phyloP scores from a whole-genome alignment of 2,329 filamentous ascomycete genomes.

The Lomentospora prolificans region DNA sequence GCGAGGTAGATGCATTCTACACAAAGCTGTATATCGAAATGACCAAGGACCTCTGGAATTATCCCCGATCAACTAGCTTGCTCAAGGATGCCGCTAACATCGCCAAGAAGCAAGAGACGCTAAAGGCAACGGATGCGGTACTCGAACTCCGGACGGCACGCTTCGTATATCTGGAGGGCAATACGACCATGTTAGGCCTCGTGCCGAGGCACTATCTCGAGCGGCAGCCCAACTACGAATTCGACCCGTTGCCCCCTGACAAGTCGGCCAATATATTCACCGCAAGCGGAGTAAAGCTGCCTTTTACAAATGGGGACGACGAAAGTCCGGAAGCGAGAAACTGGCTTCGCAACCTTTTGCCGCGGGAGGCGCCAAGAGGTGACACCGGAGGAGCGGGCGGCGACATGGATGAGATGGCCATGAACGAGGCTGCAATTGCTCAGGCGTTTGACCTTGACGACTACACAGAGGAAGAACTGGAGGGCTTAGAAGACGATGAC shows the following conservation, averaged over 20 bases:
- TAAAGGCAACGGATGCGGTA: constrained; percentile 22
- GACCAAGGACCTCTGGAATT: constrained; percentile 80
- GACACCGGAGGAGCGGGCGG: background rate
- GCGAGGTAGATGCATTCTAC: constrained; percentile 54
- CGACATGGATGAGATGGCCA: background rate
- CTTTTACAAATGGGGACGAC: constrained; percentile 24
- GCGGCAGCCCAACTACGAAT: constrained; percentile 59
- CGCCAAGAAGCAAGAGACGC: background rate
- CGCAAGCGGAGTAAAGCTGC: constrained; percentile 28
- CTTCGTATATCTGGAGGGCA: constrained; percentile 70
- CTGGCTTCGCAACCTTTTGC: background rate
- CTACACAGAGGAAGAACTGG: background rate
- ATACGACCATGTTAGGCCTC: constrained; percentile 58
- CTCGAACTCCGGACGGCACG: constrained; percentile 49
- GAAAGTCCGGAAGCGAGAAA: background rate
- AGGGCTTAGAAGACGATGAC: constrained; percentile 2
- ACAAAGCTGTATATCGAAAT: constrained; percentile 67
- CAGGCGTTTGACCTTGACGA: background rate
- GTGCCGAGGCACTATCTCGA: constrained; percentile 58
- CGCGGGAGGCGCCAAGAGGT: background rate
- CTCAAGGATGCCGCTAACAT: constrained; percentile 33
- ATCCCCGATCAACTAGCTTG: constrained; percentile 56
- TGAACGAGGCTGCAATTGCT: background rate
- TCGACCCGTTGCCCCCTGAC: constrained; percentile 71
- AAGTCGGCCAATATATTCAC: constrained; percentile 43